Percentiles rank a stretch among this genome's conserved stretches.
phyloP scores from a whole-genome alignment of 441 rosid genomes.

The Adansonia gregorii region DNA sequence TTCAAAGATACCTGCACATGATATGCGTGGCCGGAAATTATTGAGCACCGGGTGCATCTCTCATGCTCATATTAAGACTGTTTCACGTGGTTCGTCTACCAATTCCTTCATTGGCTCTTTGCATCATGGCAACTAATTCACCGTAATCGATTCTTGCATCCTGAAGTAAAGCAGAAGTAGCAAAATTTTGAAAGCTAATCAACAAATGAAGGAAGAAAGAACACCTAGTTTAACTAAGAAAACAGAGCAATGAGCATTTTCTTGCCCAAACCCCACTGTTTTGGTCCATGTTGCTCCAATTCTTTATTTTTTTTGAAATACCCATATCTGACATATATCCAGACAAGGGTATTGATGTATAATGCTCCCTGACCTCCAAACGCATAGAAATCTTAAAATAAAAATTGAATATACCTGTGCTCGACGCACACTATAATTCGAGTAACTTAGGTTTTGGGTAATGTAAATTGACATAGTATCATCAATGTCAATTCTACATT shows the following conservation, averaged over 20 bases:
- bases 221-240: neutral
- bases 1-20: slow-evolving; percentile 39
- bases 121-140: slow-evolving; percentile 98
- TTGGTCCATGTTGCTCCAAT: neutral
- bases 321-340: no score
- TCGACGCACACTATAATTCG: no score
- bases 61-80: slow-evolving; percentile 87
- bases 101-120: slow-evolving; percentile 85
- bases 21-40: slow-evolving; percentile 32
- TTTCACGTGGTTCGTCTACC: slow-evolving; percentile 94
- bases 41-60: slow-evolving; percentile 59
- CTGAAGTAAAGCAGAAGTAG: slow-evolving; percentile 41
- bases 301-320: no score
- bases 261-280: neutral
- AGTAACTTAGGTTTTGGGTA: no score
- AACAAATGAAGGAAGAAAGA: neutral
- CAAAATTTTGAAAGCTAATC: slow-evolving; percentile 13
- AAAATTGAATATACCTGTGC: no score
- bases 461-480: neutral
- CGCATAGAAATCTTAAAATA: no score
- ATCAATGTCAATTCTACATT: neutral
- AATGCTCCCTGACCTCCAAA: no score
- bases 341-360: no score
- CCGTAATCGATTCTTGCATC: slow-evolving; percentile 94
- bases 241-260: neutral